Evolutionary conservation across 2,329 filamentous ascomycete genomes (phyloP).

Genomic region (Alternaria gansuensis): DNA sequence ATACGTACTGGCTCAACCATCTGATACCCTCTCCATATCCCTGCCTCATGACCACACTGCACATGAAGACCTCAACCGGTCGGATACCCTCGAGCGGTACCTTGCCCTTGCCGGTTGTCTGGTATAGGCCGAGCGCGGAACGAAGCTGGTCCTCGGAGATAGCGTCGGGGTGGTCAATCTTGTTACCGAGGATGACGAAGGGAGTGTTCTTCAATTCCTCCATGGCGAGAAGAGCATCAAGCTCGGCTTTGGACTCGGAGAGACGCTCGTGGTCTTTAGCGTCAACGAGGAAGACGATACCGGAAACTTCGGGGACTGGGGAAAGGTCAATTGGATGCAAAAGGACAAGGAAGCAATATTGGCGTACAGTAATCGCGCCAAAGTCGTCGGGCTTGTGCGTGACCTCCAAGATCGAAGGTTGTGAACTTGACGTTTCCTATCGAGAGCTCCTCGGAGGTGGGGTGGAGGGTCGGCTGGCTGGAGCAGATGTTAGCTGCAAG

Average conservation of each 20-base stretch:
- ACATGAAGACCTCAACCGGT: constrained; percentile 93
- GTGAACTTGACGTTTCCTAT: constrained; percentile 78
- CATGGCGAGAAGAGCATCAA: constrained; percentile 92
- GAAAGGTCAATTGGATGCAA: constrained; percentile 15
- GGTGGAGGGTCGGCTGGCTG: constrained; percentile 46
- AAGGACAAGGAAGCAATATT: not conserved
- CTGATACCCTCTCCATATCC: constrained; percentile 60
- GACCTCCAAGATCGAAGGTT: constrained; percentile 75
- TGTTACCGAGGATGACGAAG: constrained; percentile 96
- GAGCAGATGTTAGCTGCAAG: constrained; percentile 14
- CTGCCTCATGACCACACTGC: constrained; percentile 97
- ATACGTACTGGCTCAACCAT: constrained; percentile 56
- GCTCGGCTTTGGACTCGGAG: constrained; percentile 92
- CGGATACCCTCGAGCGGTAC: constrained; percentile 51
- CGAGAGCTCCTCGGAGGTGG: constrained; percentile 71
- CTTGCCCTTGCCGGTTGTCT: constrained; percentile 59
- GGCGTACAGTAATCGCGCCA: constrained; percentile 53
- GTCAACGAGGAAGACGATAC: constrained; percentile 97
- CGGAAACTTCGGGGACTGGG: constrained; percentile 57
- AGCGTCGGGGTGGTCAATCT: constrained; percentile 97
- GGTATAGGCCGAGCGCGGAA: constrained; percentile 90
- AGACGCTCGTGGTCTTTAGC: constrained; percentile 97
- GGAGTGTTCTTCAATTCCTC: constrained; percentile 96
- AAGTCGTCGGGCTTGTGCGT: constrained; percentile 53
- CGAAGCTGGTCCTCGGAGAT: constrained; percentile 95